Evolutionary conservation across 2,329 filamentous ascomycete species (phyloP).

Genomic region (Anisogramma anomala): DNA sequence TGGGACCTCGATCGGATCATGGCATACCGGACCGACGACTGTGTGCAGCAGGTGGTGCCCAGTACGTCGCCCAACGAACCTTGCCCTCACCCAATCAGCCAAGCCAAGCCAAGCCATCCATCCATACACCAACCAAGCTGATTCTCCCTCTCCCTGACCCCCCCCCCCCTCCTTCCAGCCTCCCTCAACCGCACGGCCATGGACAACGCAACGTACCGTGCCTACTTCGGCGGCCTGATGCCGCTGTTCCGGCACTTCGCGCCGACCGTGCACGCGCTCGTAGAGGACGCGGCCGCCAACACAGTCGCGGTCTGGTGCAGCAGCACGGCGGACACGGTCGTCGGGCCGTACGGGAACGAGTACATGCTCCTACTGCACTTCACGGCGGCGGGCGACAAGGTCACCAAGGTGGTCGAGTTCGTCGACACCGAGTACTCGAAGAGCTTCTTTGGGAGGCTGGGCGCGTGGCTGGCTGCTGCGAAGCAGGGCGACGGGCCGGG

Average conservation of each 20-base stretch:
- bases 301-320: constrained; percentile 16
- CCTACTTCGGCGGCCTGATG: background rate
- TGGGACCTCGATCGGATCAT: constrained; percentile 7
- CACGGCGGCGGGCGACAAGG: constrained; percentile 16
- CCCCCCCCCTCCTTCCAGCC: background rate
- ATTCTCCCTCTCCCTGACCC: background rate
- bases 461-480: background rate
- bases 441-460: background rate
- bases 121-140: too few species aligned
- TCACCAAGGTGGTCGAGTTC: background rate
- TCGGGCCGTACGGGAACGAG: constrained; percentile 17
- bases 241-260: constrained; percentile 6
- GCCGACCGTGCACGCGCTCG: background rate
- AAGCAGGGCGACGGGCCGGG: background rate
- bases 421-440: background rate
- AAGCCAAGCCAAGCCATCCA: too few species aligned
- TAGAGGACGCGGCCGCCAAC: constrained; percentile 16
- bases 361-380: constrained; percentile 17
- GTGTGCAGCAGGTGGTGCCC: background rate
- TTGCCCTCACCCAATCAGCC: too few species aligned
- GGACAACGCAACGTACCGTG: background rate
- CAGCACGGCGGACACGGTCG: constrained; percentile 13
- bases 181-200: background rate
- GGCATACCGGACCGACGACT: constrained; percentile 5
- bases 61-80: background rate